These are phyloP conservation scores for Cicer yamashitae DNA, from an alignment of 306 rosid species.

Conservation along the genomic window DNA sequence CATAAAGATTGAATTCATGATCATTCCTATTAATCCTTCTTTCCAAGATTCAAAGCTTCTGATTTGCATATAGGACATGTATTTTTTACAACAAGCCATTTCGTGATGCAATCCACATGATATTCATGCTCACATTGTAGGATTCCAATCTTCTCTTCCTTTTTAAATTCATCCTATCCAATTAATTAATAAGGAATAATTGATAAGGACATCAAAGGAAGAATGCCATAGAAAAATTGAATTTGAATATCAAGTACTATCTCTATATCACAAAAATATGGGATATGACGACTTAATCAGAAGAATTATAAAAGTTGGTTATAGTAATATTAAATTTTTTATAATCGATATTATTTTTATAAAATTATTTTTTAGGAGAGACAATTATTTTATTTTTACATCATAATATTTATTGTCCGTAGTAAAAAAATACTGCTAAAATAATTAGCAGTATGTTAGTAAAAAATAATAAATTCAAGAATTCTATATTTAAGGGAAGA, in stretches of 20 bases:
- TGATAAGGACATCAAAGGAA: constrained; percentile 10
- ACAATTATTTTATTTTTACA: too few relatives aligned
- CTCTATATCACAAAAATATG: too few relatives aligned
- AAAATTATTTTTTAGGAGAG: too few relatives aligned
- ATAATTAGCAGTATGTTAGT: too few relatives aligned
- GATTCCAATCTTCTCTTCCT: constrained; percentile 68
- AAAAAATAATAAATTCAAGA: too few relatives aligned
- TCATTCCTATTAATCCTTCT: not conserved
- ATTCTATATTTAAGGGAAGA: too few relatives aligned
- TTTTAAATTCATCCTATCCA: constrained; percentile 70
- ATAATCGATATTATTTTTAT: too few relatives aligned
- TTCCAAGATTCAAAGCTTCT: constrained; percentile 64
- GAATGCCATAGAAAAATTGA: not conserved
- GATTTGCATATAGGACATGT: constrained; percentile 93
- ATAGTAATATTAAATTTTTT: too few relatives aligned
- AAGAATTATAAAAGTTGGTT: too few relatives aligned
- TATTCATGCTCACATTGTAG: constrained; percentile 87
- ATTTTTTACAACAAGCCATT: constrained; percentile 87
- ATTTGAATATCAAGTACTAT: not conserved
- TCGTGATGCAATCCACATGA: constrained; percentile 77
- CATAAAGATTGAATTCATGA: constrained; percentile 9
- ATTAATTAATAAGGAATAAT: not conserved
- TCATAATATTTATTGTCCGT: too few relatives aligned
- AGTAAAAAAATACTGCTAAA: too few relatives aligned
- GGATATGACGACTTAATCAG: too few relatives aligned